Conservation (phyloP, 1,284 basidiomycete genomes). For the Cutaneotrichosporon spelunceum region DNA sequence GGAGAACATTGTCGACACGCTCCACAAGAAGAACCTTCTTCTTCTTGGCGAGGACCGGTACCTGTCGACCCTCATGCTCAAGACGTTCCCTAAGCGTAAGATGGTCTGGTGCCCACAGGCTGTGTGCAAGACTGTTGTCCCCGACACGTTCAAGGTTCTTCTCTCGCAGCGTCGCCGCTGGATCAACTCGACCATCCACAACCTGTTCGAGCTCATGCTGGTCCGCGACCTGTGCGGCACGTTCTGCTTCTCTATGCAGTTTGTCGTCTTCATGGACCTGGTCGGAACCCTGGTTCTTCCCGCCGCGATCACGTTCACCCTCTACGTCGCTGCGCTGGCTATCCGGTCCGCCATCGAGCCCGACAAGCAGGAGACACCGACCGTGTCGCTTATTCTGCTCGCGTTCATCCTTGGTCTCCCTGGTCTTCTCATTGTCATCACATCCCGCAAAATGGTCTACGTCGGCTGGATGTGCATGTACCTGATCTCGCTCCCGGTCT, state of each 20-base stretch:
- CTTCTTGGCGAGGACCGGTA: conserved; percentile 99
- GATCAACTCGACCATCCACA: conserved; percentile 99
- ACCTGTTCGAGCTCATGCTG: conserved; percentile 86
- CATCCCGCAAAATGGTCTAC: conserved; percentile 88
- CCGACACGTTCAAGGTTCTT: conserved; percentile 89
- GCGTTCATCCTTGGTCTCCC: conserved; percentile 93
- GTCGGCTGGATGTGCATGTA: conserved; percentile 97
- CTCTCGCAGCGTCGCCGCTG: conserved; percentile 95
- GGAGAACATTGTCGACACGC: conserved; percentile 93
- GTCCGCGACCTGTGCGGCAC: conserved; percentile 93
- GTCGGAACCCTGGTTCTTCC: conserved; percentile 93
- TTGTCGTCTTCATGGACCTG: conserved; percentile 96
- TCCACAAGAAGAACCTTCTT: conserved; percentile 98
- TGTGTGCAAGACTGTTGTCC: conserved; percentile 95
- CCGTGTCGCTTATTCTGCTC: conserved; percentile 90
- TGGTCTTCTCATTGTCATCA: conserved; percentile 88
- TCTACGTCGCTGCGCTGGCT: conserved; percentile 83
- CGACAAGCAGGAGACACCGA: conserved; percentile 59
- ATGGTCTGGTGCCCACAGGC: conserved; percentile 99
- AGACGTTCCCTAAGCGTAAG: conserved; percentile 98
- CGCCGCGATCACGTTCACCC: conserved; percentile 93
- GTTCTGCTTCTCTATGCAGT: conserved; percentile 97
- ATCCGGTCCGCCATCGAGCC: conserved; percentile 70
- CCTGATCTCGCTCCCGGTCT: conserved; percentile 84
- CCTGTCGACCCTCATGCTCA: conserved; percentile 89